phyloP scores from a whole-genome alignment of 2,329 filamentous ascomycete species.

The Sporothrix luriei region DNA sequence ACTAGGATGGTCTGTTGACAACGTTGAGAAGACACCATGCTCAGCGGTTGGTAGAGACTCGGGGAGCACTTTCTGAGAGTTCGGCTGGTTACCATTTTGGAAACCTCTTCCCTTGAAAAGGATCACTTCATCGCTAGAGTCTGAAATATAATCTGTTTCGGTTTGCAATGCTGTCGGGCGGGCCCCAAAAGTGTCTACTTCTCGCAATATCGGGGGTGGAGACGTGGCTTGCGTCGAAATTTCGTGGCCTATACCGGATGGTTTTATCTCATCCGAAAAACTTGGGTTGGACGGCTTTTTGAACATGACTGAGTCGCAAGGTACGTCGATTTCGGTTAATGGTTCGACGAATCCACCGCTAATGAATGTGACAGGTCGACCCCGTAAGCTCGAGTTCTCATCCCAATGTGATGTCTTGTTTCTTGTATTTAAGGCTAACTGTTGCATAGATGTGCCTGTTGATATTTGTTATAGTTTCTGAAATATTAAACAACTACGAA shows the following conservation, averaged over 20 bases:
- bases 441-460: slow-evolving; percentile 48
- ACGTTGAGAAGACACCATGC: not conserved
- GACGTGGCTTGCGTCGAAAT: not conserved
- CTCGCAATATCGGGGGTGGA: not conserved
- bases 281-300: no score
- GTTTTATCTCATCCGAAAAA: not conserved
- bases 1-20: not conserved
- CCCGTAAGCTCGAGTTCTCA: slow-evolving; percentile 49
- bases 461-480: no score
- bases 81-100: not conserved
- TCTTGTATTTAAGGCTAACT: slow-evolving; percentile 56
- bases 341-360: slow-evolving; percentile 58
- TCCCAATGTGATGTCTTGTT: slow-evolving; percentile 50
- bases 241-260: not conserved
- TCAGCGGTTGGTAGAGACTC: not conserved
- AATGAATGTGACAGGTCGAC: slow-evolving; percentile 55
- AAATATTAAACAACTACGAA: no score
- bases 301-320: not conserved
- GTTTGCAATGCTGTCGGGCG: not conserved
- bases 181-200: not conserved
- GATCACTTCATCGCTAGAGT: slow-evolving; percentile 74
- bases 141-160: slow-evolving; percentile 41
- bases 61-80: not conserved
- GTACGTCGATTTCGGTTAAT: slow-evolving; percentile 42
- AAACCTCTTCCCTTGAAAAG: slow-evolving; percentile 54